Conservation (phyloP, 2,329 filamentous ascomycete genomes). For the Cladosporium sp. region DNA sequence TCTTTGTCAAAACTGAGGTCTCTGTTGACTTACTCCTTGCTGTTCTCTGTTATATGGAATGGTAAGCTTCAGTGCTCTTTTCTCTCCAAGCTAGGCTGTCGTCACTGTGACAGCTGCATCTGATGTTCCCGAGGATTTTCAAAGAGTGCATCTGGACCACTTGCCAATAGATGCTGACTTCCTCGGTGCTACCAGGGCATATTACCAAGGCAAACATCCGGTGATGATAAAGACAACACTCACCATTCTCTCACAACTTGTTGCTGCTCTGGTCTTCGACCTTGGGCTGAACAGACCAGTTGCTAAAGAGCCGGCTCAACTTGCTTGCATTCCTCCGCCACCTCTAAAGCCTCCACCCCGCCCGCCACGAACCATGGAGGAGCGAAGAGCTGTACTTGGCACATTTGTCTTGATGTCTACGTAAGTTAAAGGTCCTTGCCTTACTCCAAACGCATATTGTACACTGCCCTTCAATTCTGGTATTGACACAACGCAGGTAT, state of each 20-base stretch:
- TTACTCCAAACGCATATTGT: too few species aligned
- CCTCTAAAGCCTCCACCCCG: slow-evolving; percentile 3
- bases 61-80: slow-evolving; percentile 14
- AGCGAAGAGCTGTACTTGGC: slow-evolving; percentile 12
- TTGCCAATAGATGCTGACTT: too few species aligned
- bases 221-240: slow-evolving; percentile 9
- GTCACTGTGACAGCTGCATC: too few species aligned
- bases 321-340: slow-evolving; percentile 5
- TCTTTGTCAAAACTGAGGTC: slow-evolving; percentile 23
- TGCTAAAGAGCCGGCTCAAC: slow-evolving; percentile 3
- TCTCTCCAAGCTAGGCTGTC: too few species aligned
- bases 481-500: background rate
- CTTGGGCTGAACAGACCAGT: slow-evolving; percentile 8
- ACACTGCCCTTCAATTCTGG: too few species aligned
- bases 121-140: too few species aligned
- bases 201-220: slow-evolving; percentile 28
- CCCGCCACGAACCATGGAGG: slow-evolving; percentile 9
- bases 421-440: too few species aligned
- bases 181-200: slow-evolving; percentile 22
- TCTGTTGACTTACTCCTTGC: slow-evolving; percentile 30
- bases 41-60: slow-evolving; percentile 26
- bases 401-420: slow-evolving; percentile 9
- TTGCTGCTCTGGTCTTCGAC: slow-evolving; percentile 10
- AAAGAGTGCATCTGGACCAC: too few species aligned
- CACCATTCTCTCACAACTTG: slow-evolving; percentile 10